These are phyloP conservation scores for Cercis canadensis DNA, from an alignment of 306 rosid species.

Conservation along the genomic window DNA sequence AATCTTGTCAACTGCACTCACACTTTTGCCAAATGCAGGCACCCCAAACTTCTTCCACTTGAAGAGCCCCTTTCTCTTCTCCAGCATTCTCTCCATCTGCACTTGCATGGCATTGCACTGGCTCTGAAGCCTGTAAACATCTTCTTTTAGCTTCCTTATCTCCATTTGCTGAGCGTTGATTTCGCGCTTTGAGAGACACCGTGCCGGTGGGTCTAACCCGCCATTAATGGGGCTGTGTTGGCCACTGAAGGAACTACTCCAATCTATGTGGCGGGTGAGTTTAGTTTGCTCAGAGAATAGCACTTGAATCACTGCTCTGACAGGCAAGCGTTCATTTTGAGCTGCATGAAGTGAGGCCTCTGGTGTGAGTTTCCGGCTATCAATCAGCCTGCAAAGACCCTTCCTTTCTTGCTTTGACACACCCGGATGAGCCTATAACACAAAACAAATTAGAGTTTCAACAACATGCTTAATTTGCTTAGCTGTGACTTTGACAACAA, in stretches of 20 bases:
- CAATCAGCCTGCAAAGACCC: conserved; percentile 72
- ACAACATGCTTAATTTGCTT: background rate
- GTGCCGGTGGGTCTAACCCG: conserved; percentile 41
- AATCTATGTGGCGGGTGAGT: conserved; percentile 59
- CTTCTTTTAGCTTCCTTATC: conserved; percentile 79
- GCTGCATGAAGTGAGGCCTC: conserved; percentile 95
- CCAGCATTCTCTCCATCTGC: conserved; percentile 69
- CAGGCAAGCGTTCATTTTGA: conserved; percentile 90
- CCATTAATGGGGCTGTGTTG: conserved; percentile 60
- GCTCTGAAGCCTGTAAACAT: conserved; percentile 68
- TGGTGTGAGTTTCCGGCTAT: conserved; percentile 77
- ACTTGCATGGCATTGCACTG: conserved; percentile 70
- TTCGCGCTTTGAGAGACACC: conserved; percentile 79
- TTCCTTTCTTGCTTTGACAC: conserved; percentile 81
- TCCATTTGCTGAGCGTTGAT: conserved; percentile 64
- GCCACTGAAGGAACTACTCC: conserved; percentile 76
- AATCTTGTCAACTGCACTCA: conserved; percentile 35
- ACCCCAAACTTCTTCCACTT: conserved; percentile 74
- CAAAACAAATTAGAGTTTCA: background rate
- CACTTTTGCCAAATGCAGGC: conserved; percentile 39
- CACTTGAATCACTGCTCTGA: conserved; percentile 89
- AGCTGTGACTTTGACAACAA: background rate
- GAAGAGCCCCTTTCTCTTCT: conserved; percentile 65
- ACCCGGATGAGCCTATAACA: conserved; percentile 76
- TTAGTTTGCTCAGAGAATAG: conserved; percentile 79